Conservation (phyloP, 108 stramenopile genomes). For the Discostella pseudostelligera region DNA sequence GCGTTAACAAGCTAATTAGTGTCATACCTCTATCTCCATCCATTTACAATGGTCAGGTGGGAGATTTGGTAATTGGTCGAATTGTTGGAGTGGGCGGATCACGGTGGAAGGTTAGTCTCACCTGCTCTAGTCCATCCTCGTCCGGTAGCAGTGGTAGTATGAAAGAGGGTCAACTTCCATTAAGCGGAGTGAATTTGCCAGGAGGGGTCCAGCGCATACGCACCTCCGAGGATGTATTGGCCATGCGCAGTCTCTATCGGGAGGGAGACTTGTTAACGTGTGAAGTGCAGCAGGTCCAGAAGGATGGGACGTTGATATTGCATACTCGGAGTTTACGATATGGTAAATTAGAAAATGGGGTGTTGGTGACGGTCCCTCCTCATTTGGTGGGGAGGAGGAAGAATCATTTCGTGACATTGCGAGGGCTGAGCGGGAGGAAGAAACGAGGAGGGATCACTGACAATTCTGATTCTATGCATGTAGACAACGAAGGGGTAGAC, state of each 20-base stretch:
- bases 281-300: slow-evolving; percentile 84
- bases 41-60: slow-evolving; percentile 86
- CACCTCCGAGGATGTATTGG: slow-evolving; percentile 93
- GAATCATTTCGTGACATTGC: slow-evolving; percentile 66
- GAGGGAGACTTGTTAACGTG: slow-evolving; percentile 94
- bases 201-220: slow-evolving; percentile 94
- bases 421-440: slow-evolving; percentile 16
- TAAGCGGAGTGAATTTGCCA: slow-evolving; percentile 90
- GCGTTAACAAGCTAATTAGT: slow-evolving; percentile 95
- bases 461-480: slow-evolving; percentile 24
- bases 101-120: slow-evolving; percentile 85
- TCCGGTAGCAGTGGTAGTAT: slow-evolving; percentile 36
- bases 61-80: slow-evolving; percentile 97
- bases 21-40: slow-evolving; percentile 78
- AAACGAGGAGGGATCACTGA: slow-evolving; percentile 29
- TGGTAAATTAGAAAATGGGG: slow-evolving; percentile 94
- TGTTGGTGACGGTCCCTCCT: slow-evolving; percentile 76
- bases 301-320: slow-evolving; percentile 82
- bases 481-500: background rate
- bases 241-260: slow-evolving; percentile 86
- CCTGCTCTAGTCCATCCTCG: slow-evolving; percentile 42
- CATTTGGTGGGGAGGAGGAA: slow-evolving; percentile 73
- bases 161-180: slow-evolving; percentile 75
- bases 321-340: slow-evolving; percentile 92
- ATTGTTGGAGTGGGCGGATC: slow-evolving; percentile 80